These are phyloP conservation scores for Aspergillus tamarii DNA, from an alignment of 2,329 filamentous ascomycete species.

Conservation along the genomic window DNA sequence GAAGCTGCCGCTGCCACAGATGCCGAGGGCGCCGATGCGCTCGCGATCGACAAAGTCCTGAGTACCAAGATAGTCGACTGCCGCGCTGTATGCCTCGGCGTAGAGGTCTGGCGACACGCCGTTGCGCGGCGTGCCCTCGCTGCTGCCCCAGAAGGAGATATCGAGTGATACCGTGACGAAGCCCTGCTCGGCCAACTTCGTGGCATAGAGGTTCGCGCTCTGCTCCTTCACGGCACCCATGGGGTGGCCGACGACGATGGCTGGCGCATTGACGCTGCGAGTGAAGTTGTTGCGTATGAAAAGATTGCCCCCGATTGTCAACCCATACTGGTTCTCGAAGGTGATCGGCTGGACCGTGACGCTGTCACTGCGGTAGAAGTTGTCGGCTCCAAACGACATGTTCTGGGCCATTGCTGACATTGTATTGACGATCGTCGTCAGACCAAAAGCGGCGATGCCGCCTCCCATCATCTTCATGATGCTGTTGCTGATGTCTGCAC, in stretches of 20 bases:
- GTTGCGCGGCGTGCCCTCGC: constrained; percentile 29
- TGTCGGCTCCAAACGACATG: constrained; percentile 28
- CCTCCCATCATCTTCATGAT: not conserved
- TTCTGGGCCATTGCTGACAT: constrained; percentile 24
- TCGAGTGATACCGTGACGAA: constrained; percentile 30
- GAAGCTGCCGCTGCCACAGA: constrained; percentile 32
- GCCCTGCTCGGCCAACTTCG: constrained; percentile 28
- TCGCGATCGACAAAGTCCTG: constrained; percentile 26
- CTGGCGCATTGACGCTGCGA: constrained; percentile 12
- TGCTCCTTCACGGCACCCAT: constrained; percentile 34
- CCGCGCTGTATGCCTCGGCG: constrained; percentile 29
- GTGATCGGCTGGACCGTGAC: constrained; percentile 22
- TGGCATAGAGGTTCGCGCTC: constrained; percentile 28
- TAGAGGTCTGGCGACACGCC: constrained; percentile 26
- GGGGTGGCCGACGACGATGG: constrained; percentile 29
- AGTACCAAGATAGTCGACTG: constrained; percentile 30
- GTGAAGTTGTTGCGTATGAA: constrained; percentile 21
- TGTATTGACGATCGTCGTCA: not conserved
- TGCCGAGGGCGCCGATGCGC: constrained; percentile 31
- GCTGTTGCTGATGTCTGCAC: not conserved
- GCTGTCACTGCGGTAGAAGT: constrained; percentile 28
- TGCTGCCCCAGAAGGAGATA: constrained; percentile 27
- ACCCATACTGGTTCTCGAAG: constrained; percentile 23
- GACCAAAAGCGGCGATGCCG: not conserved
- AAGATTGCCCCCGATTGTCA: constrained; percentile 24